These are phyloP conservation scores for Chaetomium sp. DNA, from an alignment of 2,329 filamentous ascomycete species.

Conservation along the genomic window DNA sequence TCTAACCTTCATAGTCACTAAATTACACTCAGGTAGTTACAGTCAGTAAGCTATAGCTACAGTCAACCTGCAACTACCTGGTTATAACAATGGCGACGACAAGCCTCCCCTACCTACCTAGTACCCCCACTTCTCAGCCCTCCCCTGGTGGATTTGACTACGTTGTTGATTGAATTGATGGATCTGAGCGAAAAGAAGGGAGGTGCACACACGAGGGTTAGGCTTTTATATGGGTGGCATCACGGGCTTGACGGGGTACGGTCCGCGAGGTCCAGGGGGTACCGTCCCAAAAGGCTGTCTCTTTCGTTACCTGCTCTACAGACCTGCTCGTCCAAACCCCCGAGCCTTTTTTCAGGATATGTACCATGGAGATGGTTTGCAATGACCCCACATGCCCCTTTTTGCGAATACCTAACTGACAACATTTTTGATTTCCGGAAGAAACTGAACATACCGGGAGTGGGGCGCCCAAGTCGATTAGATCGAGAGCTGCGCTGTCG, in stretches of 20 bases:
- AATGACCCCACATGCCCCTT: background rate
- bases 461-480: background rate
- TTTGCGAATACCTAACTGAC: background rate
- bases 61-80: no score
- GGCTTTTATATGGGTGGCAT: background rate
- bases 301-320: background rate
- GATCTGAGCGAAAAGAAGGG: background rate
- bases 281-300: background rate
- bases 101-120: no score
- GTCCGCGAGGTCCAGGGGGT: background rate
- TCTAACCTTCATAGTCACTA: no score
- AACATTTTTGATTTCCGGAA: background rate
- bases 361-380: background rate
- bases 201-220: background rate
- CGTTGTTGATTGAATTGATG: background rate
- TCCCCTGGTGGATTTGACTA: background rate
- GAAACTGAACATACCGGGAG: background rate
- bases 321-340: background rate
- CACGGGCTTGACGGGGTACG: background rate
- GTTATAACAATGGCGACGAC: no score
- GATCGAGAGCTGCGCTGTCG: constrained; percentile 35
- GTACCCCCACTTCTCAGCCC: no score
- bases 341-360: background rate
- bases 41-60: no score
- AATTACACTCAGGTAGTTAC: no score